A percentile compares a stretch with the other conserved stretches of the same genome.
phyloP scores from a whole-genome alignment of 2,329 filamentous ascomycete species.

The Microsporum audouinii region DNA sequence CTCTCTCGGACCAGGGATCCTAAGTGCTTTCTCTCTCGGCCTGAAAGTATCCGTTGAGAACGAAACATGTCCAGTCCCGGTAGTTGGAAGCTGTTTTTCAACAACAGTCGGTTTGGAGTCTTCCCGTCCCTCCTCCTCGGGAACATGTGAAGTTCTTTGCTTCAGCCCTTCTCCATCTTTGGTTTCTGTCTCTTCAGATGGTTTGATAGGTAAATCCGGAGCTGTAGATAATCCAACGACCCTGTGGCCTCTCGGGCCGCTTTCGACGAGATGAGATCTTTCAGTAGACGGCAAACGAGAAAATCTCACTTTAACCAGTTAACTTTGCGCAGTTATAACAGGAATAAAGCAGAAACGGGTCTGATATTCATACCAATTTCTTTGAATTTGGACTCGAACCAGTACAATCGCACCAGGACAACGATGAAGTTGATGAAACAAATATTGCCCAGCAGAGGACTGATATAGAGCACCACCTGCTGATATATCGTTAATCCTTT shows the following conservation, averaged over 20 bases:
- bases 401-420: slow-evolving; percentile 38
- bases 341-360: neutral
- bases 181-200: slow-evolving; percentile 3
- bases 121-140: neutral
- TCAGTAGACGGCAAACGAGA: slow-evolving; percentile 9
- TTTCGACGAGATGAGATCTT: slow-evolving; percentile 5
- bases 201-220: slow-evolving; percentile 1
- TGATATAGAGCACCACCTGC: slow-evolving; percentile 42
- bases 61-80: slow-evolving; percentile 11
- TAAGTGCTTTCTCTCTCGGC: slow-evolving; percentile 10
- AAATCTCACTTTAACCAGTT: slow-evolving; percentile 4
- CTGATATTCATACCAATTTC: slow-evolving; percentile 22
- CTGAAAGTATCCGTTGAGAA: slow-evolving; percentile 14
- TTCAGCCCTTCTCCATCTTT: slow-evolving; percentile 1
- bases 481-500: slow-evolving; percentile 41
- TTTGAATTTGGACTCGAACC: slow-evolving; percentile 40
- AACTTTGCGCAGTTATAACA: neutral
- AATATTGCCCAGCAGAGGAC: slow-evolving; percentile 40
- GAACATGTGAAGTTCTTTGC: neutral
- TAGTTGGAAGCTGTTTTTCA: slow-evolving; percentile 1
- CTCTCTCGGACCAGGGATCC: slow-evolving; percentile 14
- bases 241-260: neutral
- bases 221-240: neutral
- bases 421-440: slow-evolving; percentile 42
- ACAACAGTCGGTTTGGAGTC: neutral